A percentile compares a stretch with the other conserved stretches of the same genome.
Evolutionary conservation across 2,329 filamentous ascomycete genomes (phyloP).

Genomic region (Pseudogymnoascus sp.): DNA sequence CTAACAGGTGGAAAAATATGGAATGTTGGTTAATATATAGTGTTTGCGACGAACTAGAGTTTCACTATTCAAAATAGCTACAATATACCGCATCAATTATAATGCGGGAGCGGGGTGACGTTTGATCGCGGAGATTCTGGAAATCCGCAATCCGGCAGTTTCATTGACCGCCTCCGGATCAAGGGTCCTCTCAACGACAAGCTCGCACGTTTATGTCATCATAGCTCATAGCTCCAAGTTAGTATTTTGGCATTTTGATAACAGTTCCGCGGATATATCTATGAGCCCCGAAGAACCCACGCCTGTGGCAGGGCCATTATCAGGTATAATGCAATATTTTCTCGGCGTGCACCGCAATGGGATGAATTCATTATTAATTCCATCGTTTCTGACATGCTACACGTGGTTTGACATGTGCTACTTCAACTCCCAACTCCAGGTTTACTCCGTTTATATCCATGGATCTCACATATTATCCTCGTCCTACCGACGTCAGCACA

Average conservation of each 20-base stretch:
- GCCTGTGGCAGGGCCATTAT: not conserved
- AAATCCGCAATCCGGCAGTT: not conserved
- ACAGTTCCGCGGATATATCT: not conserved
- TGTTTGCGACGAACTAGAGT: not conserved
- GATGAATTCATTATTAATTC: not conserved
- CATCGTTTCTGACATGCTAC: not conserved
- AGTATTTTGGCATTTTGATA: not conserved
- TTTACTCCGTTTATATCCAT: not conserved
- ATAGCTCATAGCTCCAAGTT: constrained; percentile 1
- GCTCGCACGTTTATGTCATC: not conserved
- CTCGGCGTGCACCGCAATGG: not conserved
- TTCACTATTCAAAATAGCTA: not conserved
- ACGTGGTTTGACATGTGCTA: not conserved
- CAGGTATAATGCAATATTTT: not conserved
- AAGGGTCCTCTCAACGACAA: not conserved
- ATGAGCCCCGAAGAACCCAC: not conserved
- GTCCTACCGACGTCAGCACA: not conserved
- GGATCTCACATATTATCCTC: not conserved
- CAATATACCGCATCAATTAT: not conserved
- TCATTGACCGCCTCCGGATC: not conserved
- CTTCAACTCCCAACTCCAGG: not conserved
- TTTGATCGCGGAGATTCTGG: not conserved
- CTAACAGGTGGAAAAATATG: not conserved
- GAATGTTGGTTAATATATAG: not conserved
- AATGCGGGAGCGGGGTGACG: not conserved